Conservation (phyloP, 345 rosid species). For the Arabis alpina region DNA sequence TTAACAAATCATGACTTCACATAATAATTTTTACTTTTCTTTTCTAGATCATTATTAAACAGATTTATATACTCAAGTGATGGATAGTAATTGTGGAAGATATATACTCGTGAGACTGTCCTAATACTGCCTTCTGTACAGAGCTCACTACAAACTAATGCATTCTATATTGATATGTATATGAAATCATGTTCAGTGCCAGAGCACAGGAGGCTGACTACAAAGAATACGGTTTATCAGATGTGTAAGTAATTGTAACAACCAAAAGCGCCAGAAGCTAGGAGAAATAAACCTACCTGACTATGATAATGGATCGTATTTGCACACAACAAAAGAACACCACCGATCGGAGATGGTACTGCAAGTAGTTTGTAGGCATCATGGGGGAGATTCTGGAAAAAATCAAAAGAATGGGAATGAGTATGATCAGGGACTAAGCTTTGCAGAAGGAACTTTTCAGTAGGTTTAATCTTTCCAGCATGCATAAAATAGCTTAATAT, state of each 20-base stretch:
- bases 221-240: conserved; percentile 41
- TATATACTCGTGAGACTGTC: conserved; percentile 20
- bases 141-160: conserved; percentile 29
- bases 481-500: conserved; percentile 16
- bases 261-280: conserved; percentile 9
- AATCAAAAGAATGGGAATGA: conserved; percentile 32
- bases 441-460: conserved; percentile 15
- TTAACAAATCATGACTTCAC: too few species aligned
- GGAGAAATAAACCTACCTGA: conserved; percentile 61
- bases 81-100: conserved; percentile 20
- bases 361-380: conserved; percentile 97
- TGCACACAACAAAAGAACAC: conserved; percentile 87
- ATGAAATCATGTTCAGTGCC: conserved; percentile 50
- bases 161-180: conserved; percentile 15
- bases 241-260: conserved; percentile 15
- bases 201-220: conserved; percentile 90
- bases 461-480: conserved; percentile 21
- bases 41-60: conserved; percentile 26
- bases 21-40: conserved; percentile 18
- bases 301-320: conserved; percentile 91
- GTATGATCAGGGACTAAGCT: conserved; percentile 23
- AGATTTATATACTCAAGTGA: conserved; percentile 2
- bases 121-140: conserved; percentile 24
- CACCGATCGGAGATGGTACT: conserved; percentile 96
- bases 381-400: conserved; percentile 87